These are phyloP conservation scores for Globisporangium alternatum DNA, from an alignment of 352 stramenopile genomes.

Conservation along the genomic window DNA sequence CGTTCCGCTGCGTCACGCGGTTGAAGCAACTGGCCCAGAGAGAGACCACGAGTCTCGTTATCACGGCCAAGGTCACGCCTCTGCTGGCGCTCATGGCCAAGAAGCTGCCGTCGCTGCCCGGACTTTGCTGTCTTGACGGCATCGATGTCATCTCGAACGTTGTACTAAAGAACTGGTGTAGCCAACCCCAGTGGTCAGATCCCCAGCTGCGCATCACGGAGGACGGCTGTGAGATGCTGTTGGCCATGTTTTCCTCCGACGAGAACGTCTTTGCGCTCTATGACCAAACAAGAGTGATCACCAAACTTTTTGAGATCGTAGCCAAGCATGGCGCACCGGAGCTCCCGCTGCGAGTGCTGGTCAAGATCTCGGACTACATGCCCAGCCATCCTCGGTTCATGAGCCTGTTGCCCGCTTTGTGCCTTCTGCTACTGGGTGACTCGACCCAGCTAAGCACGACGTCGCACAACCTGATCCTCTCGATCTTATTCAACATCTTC, in stretches of 20 bases:
- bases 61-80: conserved; percentile 43
- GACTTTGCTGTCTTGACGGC: conserved; percentile 40
- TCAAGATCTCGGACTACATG: conserved; percentile 39
- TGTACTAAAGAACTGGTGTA: conserved; percentile 20
- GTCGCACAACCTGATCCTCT: conserved; percentile 36
- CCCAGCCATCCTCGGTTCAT: conserved; percentile 38
- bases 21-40: conserved; percentile 12
- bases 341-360: conserved; percentile 43
- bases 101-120: conserved; percentile 42
- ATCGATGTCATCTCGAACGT: conserved; percentile 37
- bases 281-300: conserved; percentile 42
- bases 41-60: conserved; percentile 10
- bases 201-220: conserved; percentile 30
- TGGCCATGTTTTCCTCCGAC: conserved; percentile 40
- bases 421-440: conserved; percentile 15
- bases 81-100: conserved; percentile 49
- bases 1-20: conserved; percentile 22
- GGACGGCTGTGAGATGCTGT: conserved; percentile 46
- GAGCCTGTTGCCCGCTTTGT: conserved; percentile 29
- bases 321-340: conserved; percentile 25
- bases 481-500: conserved; percentile 65
- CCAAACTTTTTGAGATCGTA: conserved; percentile 49
- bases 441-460: conserved; percentile 8
- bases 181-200: background rate
- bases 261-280: conserved; percentile 45